A percentile compares a stretch with the other conserved stretches of the same genome.
Evolutionary conservation across 768 basidiomycete genomes (phyloP).

Genomic region (Clavaria fumosa): DNA sequence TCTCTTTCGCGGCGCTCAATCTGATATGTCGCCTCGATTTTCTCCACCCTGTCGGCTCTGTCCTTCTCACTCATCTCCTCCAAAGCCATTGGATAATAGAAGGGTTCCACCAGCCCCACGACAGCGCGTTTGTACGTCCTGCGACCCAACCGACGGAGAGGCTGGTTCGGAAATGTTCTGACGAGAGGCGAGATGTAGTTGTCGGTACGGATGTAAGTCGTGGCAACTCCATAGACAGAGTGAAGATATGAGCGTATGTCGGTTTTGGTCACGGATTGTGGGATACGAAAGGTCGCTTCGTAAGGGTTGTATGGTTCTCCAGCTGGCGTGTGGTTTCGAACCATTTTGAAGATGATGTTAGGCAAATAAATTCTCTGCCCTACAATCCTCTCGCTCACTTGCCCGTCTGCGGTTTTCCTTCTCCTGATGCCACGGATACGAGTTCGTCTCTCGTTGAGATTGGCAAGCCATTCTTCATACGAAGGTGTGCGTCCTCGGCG

Average conservation of each 20-base stretch:
- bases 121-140: conserved; percentile 82
- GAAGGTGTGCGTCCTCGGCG: conserved; percentile 25
- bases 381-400: conserved; percentile 36
- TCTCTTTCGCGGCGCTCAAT: conserved; percentile 23
- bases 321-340: conserved; percentile 64
- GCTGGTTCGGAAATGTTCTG: conserved; percentile 9
- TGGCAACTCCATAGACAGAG: conserved; percentile 75
- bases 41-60: conserved; percentile 37
- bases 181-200: conserved; percentile 55
- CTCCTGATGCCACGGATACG: conserved; percentile 52
- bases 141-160: conserved; percentile 21
- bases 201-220: conserved; percentile 93
- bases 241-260: conserved; percentile 78
- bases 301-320: conserved; percentile 85
- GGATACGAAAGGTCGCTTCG: conserved; percentile 87
- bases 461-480: conserved; percentile 43
- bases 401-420: conserved; percentile 24
- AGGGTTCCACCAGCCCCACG: conserved; percentile 82
- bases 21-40: conserved; percentile 48
- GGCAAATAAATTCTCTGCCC: conserved; percentile 83
- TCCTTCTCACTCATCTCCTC: conserved; percentile 61
- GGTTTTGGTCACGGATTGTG: conserved; percentile 81
- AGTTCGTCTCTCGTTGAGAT: conserved; percentile 39
- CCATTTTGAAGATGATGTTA: conserved; percentile 68
- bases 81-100: conserved; percentile 75